Conservation (phyloP, 495 filamentous ascomycete species). For the Opeltia flavorubescens region DNA sequence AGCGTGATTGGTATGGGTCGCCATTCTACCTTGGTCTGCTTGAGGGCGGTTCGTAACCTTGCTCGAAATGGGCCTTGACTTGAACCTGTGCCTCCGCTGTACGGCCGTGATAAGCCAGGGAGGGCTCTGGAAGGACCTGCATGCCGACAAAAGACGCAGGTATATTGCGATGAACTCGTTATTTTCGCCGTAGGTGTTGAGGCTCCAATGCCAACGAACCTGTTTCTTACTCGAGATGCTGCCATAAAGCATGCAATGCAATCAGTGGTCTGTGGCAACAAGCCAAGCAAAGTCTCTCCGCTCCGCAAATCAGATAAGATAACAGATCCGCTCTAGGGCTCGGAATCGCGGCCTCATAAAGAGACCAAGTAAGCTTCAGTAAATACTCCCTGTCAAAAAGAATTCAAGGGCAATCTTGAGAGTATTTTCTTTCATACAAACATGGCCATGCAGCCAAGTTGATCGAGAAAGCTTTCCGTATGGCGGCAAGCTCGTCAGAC, state of each 20-base stretch:
- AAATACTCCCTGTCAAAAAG: too few relatives aligned
- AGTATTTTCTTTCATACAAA: too few relatives aligned
- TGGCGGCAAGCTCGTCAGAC: not conserved
- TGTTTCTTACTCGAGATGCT: conserved; percentile 19
- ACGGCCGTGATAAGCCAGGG: conserved; percentile 28
- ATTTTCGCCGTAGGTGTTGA: too few relatives aligned
- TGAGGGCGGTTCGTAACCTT: conserved; percentile 46
- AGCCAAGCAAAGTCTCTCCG: too few relatives aligned
- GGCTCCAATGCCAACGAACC: conserved; percentile 22
- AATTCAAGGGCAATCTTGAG: too few relatives aligned
- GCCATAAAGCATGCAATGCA: too few relatives aligned
- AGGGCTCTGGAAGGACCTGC: conserved; percentile 3
- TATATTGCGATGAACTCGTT: not conserved
- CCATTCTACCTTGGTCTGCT: conserved; percentile 76
- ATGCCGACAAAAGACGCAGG: conserved; percentile 7
- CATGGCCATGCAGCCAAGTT: too few relatives aligned
- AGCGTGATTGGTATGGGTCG: conserved; percentile 88
- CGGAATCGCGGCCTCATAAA: too few relatives aligned
- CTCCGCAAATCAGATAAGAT: too few relatives aligned
- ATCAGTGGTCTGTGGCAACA: too few relatives aligned
- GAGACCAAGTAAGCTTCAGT: too few relatives aligned
- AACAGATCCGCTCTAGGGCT: too few relatives aligned
- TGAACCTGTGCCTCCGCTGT: conserved; percentile 21
- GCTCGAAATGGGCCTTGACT: conserved; percentile 48
- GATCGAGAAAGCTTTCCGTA: not conserved